These are phyloP conservation scores for Sphaerulina vaccinii DNA, from an alignment of 2,329 filamentous ascomycete species.

Conservation along the genomic window DNA sequence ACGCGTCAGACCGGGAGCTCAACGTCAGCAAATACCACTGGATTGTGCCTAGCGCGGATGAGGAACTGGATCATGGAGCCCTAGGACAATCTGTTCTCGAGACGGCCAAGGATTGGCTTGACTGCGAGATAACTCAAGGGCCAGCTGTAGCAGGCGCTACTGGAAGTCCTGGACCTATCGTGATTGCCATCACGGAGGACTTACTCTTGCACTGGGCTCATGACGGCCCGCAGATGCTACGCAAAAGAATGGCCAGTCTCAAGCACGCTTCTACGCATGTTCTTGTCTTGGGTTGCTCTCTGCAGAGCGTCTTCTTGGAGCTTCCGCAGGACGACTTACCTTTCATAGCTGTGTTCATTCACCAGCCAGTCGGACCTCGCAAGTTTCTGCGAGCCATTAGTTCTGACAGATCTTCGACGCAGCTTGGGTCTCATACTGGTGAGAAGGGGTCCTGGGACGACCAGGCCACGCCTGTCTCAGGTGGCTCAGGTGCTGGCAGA, in stretches of 20 bases:
- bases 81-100: background rate
- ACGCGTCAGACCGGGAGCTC: background rate
- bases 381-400: conserved; percentile 22
- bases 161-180: background rate
- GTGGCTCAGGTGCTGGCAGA: too few relatives aligned
- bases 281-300: background rate
- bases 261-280: background rate
- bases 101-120: background rate
- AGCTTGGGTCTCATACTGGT: background rate
- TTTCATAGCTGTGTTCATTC: conserved; percentile 13
- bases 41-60: background rate
- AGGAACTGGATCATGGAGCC: background rate
- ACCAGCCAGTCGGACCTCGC: conserved; percentile 27
- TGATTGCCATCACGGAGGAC: background rate
- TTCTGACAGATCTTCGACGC: conserved; percentile 2
- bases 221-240: background rate
- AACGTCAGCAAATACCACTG: background rate
- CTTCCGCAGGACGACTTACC: background rate
- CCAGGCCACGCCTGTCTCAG: background rate
- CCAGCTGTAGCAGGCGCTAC: background rate
- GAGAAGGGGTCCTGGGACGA: background rate
- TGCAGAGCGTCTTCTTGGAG: background rate
- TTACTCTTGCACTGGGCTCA: background rate
- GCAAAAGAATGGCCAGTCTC: background rate
- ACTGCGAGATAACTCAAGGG: background rate